Evolutionary conservation across 2,329 filamentous ascomycete genomes (phyloP), one percentile per base, ranked within the genome.

Genomic region (Mycosphaerella sp.): DNA sequence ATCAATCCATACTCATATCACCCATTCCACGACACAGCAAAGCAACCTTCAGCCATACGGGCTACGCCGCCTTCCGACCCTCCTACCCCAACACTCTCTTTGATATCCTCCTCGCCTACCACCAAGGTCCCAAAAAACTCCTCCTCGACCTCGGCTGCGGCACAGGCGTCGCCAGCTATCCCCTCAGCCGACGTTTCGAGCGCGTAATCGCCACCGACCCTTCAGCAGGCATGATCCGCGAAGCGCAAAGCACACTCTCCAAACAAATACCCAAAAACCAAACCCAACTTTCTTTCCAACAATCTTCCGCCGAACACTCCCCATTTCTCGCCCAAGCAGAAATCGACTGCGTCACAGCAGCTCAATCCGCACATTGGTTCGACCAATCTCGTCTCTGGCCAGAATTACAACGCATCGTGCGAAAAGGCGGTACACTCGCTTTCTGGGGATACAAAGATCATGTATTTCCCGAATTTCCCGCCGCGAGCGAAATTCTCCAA

Each of bases 361-460:
- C 71, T 0, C 82, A 86, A 62, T 76, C 82, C 6, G 81, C 82
- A 40, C 83, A 86, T 65, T 86, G 83, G 83, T 86, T 86, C 66
- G 76, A 85, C 65, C 81, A 80, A 62, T 40, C 58, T 6, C 73
- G 70, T 39, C 74, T 78, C 2, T 86, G 80, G 78, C 74, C 74
- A 0, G 77, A 80, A 62, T 65, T 85, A 54, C 70, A 70, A 8
- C 74, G 80, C 10, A 76, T 82, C 6, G 69, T 84, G 40, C 73
- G 77, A 46, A 66, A 68, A 1, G 79, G 79, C 11, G 82, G 81
- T 12, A 80, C 79, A 0, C 61, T 86, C n/a, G 81, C 81, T 0
- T 82, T 83, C 64, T 85, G 79, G 80, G 82, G 81, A 1, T 86
- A 86, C 67, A 82, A 80, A 62, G 83, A 86, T 67, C 81, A 80